Evolutionary conservation across 139 green algal species (phyloP).

Genomic region (Bryopsis sp.): DNA sequence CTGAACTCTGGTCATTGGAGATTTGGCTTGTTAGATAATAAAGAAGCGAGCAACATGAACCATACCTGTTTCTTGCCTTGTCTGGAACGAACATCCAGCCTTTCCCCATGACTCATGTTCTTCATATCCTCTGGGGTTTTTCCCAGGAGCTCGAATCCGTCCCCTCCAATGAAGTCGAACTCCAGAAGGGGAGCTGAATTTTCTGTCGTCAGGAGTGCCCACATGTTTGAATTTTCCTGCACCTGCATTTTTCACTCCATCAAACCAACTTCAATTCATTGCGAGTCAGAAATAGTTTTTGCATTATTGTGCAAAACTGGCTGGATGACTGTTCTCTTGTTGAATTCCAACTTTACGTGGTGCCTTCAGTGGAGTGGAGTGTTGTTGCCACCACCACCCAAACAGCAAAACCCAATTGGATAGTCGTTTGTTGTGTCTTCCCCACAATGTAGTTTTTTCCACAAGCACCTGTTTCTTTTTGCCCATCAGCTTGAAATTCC

Average conservation of each 20-base stretch:
- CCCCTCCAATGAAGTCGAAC: slow-evolving; percentile 48
- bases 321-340: not conserved
- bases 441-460: not conserved
- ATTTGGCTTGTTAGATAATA: no score
- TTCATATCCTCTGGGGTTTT: not conserved
- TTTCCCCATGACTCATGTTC: not conserved
- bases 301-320: not conserved
- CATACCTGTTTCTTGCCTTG: not conserved
- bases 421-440: no score
- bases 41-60: no score
- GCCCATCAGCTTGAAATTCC: slow-evolving; percentile 1
- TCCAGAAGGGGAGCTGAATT: slow-evolving; percentile 46
- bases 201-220: slow-evolving; percentile 43
- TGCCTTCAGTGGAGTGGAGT: no score
- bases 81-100: not conserved
- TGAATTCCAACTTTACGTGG: no score
- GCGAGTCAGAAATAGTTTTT: not conserved
- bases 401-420: no score
- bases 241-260: no score
- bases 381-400: no score
- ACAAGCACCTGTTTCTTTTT: slow-evolving; percentile 3
- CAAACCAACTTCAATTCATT: no score
- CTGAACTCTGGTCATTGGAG: no score
- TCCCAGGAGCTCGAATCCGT: slow-evolving; percentile 27
- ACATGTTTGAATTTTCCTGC: slow-evolving; percentile 44